Base-by-base conservation (phyloP, 208 protist species). In the Acanthamoeba lenticulata region DNA sequence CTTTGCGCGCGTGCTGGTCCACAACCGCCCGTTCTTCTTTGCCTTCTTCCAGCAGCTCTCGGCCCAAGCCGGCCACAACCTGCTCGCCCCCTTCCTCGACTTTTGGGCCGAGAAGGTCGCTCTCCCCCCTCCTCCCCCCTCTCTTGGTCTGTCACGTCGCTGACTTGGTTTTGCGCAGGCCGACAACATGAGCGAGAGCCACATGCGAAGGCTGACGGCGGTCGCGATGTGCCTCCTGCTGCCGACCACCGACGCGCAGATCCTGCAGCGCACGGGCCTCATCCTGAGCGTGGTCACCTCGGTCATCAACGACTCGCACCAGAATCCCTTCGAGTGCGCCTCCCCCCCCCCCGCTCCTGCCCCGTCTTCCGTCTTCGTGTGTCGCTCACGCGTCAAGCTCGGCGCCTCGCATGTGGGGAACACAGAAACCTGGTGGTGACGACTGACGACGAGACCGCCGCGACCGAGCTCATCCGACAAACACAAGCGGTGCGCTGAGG, bases 191-290 rank as follows among this genome's bases (percentile, higher is more conserved):
- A n/a, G 65, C 32, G 89, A 93, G 32, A 0, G 62, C 7, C 89
- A 93, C 65, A 93, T 93, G 89, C 60, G 65, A 42, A 93, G 81
- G 89, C n/a, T 93, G 29, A 93, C 89, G 42, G 89, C 62, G 13
- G 17, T 93, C 19, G 89, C 89, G 3, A 19, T 93, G 24, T 93
- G 89, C 65, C n/a, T 81, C 32, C 44, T 93, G 36, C 57, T 93
- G 7, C 89, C 89, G 32, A 93, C 65, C 29, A 49, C 55, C 42
- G 65, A 93, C 27, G 42, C 89, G 17, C 32, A 81, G 38, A 15
- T 93, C 2, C 62, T 93, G 49, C 42, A 74, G 62, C 57, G 89
- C 42, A 93, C 65, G 42, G 62, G 62, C 17, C 62, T 65, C 44
- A 93, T 93, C n/a, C 65, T 93, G 0, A 32, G 29, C 45, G 89